Percentiles rank a stretch among this genome's conserved stretches.
Conservation (phyloP, 148 eudicot genomes). For the Arctostaphylos glauca region DNA sequence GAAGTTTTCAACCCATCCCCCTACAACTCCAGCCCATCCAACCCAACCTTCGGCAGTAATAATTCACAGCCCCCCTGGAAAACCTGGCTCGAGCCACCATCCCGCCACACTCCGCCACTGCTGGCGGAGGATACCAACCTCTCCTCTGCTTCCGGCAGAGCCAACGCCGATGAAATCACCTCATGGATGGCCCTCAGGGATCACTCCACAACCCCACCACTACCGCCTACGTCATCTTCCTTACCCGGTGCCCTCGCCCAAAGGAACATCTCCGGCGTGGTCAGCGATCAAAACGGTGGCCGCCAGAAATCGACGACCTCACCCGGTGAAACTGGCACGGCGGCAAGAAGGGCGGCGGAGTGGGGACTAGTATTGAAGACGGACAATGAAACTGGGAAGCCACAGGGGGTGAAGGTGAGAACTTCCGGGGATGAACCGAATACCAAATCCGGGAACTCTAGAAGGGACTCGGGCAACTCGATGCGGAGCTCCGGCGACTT, state of each 20-base stretch:
- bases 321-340: constrained; percentile 30
- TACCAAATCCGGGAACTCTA: constrained; percentile 35
- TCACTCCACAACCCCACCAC: constrained; percentile 18
- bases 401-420: constrained; percentile 70
- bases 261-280: constrained; percentile 15
- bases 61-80: constrained; percentile 48
- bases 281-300: constrained; percentile 16
- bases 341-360: constrained; percentile 89
- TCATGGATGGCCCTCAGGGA: constrained; percentile 96
- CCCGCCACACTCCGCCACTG: constrained; percentile 22
- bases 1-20: constrained; percentile 87
- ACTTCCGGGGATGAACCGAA: constrained; percentile 63
- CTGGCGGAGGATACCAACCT: constrained; percentile 23
- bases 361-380: constrained; percentile 91
- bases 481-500: constrained; percentile 80
- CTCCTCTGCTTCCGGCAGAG: constrained; percentile 31
- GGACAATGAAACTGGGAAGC: constrained; percentile 74
- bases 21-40: constrained; percentile 26
- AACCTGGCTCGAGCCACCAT: constrained; percentile 41
- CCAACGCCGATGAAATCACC: constrained; percentile 48
- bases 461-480: constrained; percentile 73
- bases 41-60: constrained; percentile 36
- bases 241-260: background rate
- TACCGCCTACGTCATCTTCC: background rate
- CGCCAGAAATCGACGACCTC: constrained; percentile 2